Conservation (phyloP, 1,139 yeast species). For the Candida sp. region DNA sequence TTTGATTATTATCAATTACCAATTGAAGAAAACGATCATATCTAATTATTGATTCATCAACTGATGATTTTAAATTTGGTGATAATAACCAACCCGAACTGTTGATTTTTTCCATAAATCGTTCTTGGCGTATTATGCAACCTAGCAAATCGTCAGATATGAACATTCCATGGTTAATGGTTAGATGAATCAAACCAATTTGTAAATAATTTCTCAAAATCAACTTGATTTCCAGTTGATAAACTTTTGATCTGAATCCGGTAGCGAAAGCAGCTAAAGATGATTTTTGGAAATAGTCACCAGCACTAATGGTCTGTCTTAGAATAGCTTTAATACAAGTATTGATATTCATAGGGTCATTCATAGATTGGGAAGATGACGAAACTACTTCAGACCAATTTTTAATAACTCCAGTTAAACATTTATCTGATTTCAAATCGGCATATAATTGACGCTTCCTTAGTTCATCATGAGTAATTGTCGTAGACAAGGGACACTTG, state of each 20-base stretch:
- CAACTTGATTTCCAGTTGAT: background rate
- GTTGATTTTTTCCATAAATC: slow-evolving; percentile 28
- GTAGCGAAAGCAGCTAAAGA: background rate
- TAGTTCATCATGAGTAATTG: slow-evolving; percentile 15
- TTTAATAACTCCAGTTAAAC: slow-evolving; percentile 3
- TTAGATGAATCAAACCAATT: slow-evolving; percentile 17
- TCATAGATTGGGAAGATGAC: background rate
- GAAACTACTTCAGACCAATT: slow-evolving; percentile 4
- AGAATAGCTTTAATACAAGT: background rate
- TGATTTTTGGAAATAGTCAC: background rate
- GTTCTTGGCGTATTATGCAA: slow-evolving; percentile 26
- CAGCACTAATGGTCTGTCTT: background rate
- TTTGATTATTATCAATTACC: slow-evolving; percentile 8
- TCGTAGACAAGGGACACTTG: slow-evolving; percentile 1
- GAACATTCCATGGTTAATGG: slow-evolving; percentile 12
- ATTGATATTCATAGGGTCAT: background rate
- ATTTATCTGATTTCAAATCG: slow-evolving; percentile 2
- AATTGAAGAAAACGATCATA: slow-evolving; percentile 24
- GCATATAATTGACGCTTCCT: slow-evolving; percentile 9
- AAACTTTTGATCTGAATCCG: background rate
- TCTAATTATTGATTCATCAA: slow-evolving; percentile 18
- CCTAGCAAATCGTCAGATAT: slow-evolving; percentile 29
- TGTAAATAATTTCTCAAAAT: slow-evolving; percentile 4
- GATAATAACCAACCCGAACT: slow-evolving; percentile 25
- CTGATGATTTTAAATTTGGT: slow-evolving; percentile 14